phyloP scores from a whole-genome alignment of 257 asterid species.

The Cynanchum wilfordii region DNA sequence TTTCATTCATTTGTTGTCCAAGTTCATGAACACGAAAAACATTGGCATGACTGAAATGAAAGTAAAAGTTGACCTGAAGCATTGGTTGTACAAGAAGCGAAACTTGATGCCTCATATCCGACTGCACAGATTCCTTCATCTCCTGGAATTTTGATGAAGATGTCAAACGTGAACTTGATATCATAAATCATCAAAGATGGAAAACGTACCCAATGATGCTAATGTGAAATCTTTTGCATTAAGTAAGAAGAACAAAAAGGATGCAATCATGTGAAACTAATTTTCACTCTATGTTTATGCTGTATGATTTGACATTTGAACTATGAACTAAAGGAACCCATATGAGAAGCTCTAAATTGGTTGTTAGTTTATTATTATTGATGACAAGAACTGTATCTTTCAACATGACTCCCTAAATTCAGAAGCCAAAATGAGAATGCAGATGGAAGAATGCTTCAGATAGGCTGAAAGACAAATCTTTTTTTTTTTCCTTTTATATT shows the following conservation, averaged over 20 bases:
- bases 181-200: neutral
- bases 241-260: neutral
- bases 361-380: neutral
- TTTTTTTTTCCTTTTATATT: neutral
- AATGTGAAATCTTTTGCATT: neutral
- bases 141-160: slow-evolving; percentile 41
- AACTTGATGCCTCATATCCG: slow-evolving; percentile 90
- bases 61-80: slow-evolving; percentile 69
- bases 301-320: neutral
- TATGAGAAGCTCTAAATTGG: neutral
- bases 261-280: neutral
- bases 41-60: slow-evolving; percentile 4
- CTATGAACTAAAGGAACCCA: neutral
- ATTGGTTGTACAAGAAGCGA: slow-evolving; percentile 97
- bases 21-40: neutral
- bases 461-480: neutral
- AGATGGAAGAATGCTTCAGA: neutral
- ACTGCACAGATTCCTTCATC: slow-evolving; percentile 89
- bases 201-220: neutral
- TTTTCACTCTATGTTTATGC: neutral
- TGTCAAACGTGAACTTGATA: slow-evolving; percentile 1
- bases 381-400: neutral
- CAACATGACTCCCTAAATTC: neutral
- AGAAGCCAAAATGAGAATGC: neutral
- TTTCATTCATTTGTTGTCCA: neutral